These are phyloP conservation scores for Periconia sp. DNA, from an alignment of 2,329 filamentous ascomycete species.

Conservation along the genomic window DNA sequence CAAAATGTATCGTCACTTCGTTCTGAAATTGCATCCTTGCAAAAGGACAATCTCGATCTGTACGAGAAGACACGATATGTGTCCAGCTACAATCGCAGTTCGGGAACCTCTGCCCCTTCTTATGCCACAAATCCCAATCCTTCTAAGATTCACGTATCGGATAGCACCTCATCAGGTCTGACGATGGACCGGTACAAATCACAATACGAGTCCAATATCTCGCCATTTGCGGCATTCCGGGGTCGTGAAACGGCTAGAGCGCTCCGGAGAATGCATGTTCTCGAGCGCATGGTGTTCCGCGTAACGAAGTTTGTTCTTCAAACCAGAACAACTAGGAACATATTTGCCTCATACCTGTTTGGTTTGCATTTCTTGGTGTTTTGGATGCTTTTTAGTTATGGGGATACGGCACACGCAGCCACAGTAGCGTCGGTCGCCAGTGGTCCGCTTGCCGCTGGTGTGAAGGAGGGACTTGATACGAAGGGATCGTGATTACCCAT, in stretches of 20 bases:
- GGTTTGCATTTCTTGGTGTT: slow-evolving; percentile 88
- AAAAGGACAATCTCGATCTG: slow-evolving; percentile 92
- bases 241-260: slow-evolving; percentile 90
- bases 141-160: slow-evolving; percentile 65
- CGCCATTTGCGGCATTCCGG: slow-evolving; percentile 91
- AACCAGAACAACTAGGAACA: slow-evolving; percentile 84
- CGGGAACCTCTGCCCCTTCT: slow-evolving; percentile 50
- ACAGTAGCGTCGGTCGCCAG: slow-evolving; percentile 28
- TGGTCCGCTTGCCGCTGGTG: slow-evolving; percentile 29
- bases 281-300: slow-evolving; percentile 87
- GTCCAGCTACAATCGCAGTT: slow-evolving; percentile 81
- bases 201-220: slow-evolving; percentile 93
- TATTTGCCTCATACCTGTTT: slow-evolving; percentile 91
- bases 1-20: slow-evolving; percentile 80
- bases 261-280: slow-evolving; percentile 89
- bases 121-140: slow-evolving; percentile 72
- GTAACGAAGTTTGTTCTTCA: slow-evolving; percentile 88
- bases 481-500: background rate
- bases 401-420: slow-evolving; percentile 50
- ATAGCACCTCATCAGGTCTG: slow-evolving; percentile 62
- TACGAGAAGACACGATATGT: slow-evolving; percentile 98
- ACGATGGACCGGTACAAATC: slow-evolving; percentile 83
- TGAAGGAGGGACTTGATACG: slow-evolving; percentile 15
- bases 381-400: slow-evolving; percentile 81
- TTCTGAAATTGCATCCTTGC: slow-evolving; percentile 86